Evolutionary conservation across 2,329 filamentous ascomycete species (phyloP).

Genomic region (Lizonia empirigonia): DNA sequence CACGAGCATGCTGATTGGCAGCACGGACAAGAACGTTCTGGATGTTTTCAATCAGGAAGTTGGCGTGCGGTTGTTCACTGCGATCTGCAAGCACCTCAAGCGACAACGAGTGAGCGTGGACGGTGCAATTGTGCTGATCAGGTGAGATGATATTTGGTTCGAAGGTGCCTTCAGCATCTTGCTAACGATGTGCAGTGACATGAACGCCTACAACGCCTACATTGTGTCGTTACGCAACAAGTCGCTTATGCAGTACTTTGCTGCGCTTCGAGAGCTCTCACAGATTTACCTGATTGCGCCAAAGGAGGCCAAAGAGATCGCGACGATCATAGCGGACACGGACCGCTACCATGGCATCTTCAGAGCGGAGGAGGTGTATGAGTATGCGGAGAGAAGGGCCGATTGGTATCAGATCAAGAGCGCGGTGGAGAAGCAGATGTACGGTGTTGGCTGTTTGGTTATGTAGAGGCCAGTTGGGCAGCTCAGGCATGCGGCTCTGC

Average conservation of each 20-base stretch:
- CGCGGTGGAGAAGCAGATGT: conserved; percentile 95
- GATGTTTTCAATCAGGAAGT: conserved; percentile 99
- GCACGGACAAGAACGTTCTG: conserved; percentile 96
- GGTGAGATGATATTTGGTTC: conserved; percentile 47
- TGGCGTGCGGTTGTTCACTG: conserved; percentile 86
- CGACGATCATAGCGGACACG: conserved; percentile 88
- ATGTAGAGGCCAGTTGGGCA: conserved; percentile 65
- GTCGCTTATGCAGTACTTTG: conserved; percentile 87
- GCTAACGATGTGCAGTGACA: conserved; percentile 66
- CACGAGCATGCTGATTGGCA: conserved; percentile 89
- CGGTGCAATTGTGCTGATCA: conserved; percentile 88
- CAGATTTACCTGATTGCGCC: conserved; percentile 95
- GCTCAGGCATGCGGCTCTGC: conserved; percentile 9
- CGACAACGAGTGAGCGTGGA: conserved; percentile 89
- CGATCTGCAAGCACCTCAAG: conserved; percentile 96
- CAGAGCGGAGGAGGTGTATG: conserved; percentile 93
- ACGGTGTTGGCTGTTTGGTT: conserved; percentile 83
- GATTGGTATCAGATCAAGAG: conserved; percentile 93
- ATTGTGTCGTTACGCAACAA: conserved; percentile 80
- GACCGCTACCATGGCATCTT: conserved; percentile 92
- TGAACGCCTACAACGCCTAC: conserved; percentile 91
- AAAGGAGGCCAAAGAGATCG: conserved; percentile 89
- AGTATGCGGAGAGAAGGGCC: conserved; percentile 90
- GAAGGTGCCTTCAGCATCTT: background rate
- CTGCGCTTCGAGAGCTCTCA: conserved; percentile 85